These are phyloP conservation scores for Symmetrospora coprosmae DNA, from an alignment of 768 basidiomycete genomes.

Conservation along the genomic window DNA sequence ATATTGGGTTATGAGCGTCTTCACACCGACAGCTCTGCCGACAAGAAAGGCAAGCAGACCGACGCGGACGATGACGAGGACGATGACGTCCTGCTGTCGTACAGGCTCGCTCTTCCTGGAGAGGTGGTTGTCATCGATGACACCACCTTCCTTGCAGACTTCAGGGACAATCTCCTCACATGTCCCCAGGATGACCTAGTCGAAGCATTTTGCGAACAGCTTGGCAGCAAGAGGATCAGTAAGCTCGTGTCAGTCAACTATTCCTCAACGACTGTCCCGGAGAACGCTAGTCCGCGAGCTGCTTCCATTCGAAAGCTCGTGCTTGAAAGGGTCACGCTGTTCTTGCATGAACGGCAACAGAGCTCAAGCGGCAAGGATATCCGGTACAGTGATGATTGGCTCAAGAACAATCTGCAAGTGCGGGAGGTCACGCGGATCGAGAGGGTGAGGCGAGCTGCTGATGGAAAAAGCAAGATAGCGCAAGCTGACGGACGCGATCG, in stretches of 20 bases:
- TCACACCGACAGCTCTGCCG: constrained; percentile 36
- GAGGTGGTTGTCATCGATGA: constrained; percentile 76
- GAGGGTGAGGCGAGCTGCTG: constrained; percentile 52
- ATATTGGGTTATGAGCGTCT: constrained; percentile 59
- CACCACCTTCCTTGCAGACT: constrained; percentile 41
- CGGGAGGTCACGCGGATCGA: constrained; percentile 43
- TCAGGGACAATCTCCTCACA: constrained; percentile 23
- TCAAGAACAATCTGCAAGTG: constrained; percentile 32
- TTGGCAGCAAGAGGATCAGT: constrained; percentile 65
- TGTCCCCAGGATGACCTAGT: constrained; percentile 73
- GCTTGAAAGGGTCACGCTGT: constrained; percentile 55
- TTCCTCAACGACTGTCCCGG: constrained; percentile 27
- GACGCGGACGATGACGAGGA: constrained; percentile 57
- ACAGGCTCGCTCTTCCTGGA: constrained; percentile 23
- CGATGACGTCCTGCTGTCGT: constrained; percentile 22
- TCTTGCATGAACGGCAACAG: constrained; percentile 63
- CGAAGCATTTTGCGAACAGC: constrained; percentile 65
- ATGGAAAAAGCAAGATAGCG: too few species aligned
- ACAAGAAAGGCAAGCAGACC: constrained; percentile 42
- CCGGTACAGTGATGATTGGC: constrained; percentile 35
- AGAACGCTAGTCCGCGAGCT: background rate
- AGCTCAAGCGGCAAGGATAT: constrained; percentile 31
- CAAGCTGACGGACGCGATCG: too few species aligned
- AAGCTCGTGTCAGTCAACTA: constrained; percentile 64
- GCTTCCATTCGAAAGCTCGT: constrained; percentile 33